A percentile compares a stretch with the other conserved stretches of the same genome.
Conservation (phyloP, 176 grass and related monocot species). For the Microstegium vimineum region DNA sequence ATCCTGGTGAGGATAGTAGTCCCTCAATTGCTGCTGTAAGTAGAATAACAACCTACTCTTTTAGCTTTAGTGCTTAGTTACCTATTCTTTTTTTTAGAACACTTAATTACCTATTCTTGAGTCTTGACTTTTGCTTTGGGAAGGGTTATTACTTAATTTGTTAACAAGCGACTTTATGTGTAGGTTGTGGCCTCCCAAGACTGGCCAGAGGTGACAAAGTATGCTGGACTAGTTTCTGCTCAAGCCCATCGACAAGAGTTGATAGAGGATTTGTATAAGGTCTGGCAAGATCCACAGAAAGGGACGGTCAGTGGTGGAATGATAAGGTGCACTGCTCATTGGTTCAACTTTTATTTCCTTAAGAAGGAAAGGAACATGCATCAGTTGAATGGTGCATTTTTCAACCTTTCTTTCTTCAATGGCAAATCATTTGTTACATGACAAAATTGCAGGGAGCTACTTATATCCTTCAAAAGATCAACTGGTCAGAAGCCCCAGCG, state of each 20-base stretch:
- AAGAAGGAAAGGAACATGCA: background rate
- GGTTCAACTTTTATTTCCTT: background rate
- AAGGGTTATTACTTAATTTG: background rate
- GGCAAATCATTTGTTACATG: background rate
- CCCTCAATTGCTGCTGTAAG: constrained; percentile 89
- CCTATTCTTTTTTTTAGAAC: too few species aligned
- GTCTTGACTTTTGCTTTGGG: background rate
- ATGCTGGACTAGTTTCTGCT: constrained; percentile 90
- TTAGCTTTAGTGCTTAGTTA: background rate
- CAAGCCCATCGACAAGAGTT: constrained; percentile 80
- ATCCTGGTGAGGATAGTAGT: constrained; percentile 89
- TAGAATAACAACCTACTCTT: background rate
- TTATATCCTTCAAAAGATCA: constrained; percentile 59
- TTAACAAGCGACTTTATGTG: background rate
- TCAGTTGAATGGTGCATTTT: constrained; percentile 33
- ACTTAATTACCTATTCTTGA: background rate
- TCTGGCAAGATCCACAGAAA: constrained; percentile 66
- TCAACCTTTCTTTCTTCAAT: background rate
- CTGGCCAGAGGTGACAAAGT: constrained; percentile 97
- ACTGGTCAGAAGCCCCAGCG: constrained; percentile 49
- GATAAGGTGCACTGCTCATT: constrained; percentile 53
- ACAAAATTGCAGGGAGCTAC: constrained; percentile 48
- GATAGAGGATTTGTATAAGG: constrained; percentile 90
- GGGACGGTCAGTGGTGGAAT: constrained; percentile 62
- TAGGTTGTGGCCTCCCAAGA: constrained; percentile 97